Evolutionary conservation across 202 grass and related monocot species (phyloP), one percentile per base, ranked within the genome.

Genomic region (Zoysia matrella): DNA sequence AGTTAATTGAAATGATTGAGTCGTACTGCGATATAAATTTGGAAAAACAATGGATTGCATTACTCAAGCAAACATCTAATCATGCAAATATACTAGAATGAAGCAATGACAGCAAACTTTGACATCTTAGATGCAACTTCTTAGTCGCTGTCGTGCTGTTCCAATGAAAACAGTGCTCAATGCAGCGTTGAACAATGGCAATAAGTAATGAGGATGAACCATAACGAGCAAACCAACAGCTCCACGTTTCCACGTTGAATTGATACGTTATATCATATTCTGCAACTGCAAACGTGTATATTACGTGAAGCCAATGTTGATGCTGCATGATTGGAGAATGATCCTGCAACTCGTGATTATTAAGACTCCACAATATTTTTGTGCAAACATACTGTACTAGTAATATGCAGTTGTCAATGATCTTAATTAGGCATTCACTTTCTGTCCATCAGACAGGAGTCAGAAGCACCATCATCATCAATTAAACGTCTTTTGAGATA

Each of bases 291-390:
- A 73, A 52, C 60, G 43, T 73, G 73, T 73, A 57, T 77, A 66
- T 74, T 18, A 79, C 83, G 78, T 89, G 83, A 68, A 60, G 62
- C 22, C 61, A 78, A 16, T 73, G 65, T 76, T 3, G 52, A 82
- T 80, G 55, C 41, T 47, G 46, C 18, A 80, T 83, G 69, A 88
- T 89, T 86, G 73, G 60, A 30, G 7, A 70, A 64, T 70, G 75
- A 88, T 84, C 56, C 81, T 55, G 62, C 62, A 47, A 43, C n/a
- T 53, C 72, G 1, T 52, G 6, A 30, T 39, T 7, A 52, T 43
- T 72, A 40, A 54, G 47, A 46, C 48, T 4, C 10, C 8, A 71
- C 22, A 30, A 30, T 30, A 30, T 30, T 30, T 30, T 30, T 30
- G 22, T 30, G 22, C 22, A 30, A 30, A 30, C 22, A 30, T 30